Conservation (phyloP, 306 rosid species). For the Senna siamea region DNA sequence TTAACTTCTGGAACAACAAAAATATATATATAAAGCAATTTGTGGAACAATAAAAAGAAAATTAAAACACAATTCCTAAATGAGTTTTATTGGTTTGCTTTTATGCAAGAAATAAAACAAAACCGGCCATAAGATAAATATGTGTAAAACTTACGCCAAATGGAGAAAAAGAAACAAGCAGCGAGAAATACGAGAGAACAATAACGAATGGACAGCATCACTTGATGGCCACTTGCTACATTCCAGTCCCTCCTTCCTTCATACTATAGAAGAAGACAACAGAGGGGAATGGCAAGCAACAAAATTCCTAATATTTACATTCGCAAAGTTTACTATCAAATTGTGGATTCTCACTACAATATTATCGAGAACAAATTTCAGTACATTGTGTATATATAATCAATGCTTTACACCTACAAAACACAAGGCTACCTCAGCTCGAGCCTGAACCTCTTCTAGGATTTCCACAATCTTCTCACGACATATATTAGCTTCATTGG, state of each 20-base stretch:
- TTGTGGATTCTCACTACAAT: constrained; percentile 12
- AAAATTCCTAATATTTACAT: constrained; percentile 29
- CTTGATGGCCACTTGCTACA: not conserved
- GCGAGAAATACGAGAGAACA: not conserved
- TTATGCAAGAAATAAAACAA: not conserved
- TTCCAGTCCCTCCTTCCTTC: not conserved
- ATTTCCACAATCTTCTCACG: constrained; percentile 76
- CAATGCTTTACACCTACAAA: constrained; percentile 86
- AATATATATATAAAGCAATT: too few species aligned
- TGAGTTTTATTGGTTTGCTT: too few species aligned
- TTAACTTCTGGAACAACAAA: not conserved
- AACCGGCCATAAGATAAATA: not conserved
- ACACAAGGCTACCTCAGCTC: constrained; percentile 93
- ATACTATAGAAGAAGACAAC: not conserved
- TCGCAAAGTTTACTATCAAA: constrained; percentile 20
- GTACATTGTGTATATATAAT: constrained; percentile 24
- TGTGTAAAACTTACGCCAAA: not conserved
- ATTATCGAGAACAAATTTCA: constrained; percentile 17
- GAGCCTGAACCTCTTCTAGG: constrained; percentile 86
- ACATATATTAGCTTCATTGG: constrained; percentile 52
- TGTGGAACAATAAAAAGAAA: too few species aligned
- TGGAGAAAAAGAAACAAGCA: not conserved
- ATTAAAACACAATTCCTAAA: not conserved
- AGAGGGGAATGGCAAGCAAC: not conserved
- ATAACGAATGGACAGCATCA: not conserved